phyloP scores from a whole-genome alignment of 345 rosid species.

The Citrus medica region DNA sequence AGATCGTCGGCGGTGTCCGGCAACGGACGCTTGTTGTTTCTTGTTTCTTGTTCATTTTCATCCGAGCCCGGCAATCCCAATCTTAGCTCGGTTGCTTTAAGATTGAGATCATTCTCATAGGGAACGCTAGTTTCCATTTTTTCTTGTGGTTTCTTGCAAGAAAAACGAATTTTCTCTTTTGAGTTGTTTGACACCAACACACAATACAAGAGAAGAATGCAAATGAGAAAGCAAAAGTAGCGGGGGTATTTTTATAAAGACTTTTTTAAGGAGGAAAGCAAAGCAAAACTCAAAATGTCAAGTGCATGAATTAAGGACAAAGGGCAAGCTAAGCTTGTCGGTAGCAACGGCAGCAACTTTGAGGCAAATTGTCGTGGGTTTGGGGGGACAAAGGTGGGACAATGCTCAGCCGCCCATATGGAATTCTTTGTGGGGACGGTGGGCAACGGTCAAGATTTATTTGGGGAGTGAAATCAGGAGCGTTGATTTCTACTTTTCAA shows the following conservation, averaged over 20 bases:
- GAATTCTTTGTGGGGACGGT: constrained; percentile 12
- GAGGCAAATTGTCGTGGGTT: constrained; percentile 55
- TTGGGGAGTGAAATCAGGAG: constrained; percentile 34
- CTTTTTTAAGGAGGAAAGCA: not conserved
- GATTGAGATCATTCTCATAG: constrained; percentile 56
- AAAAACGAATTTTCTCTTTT: not conserved
- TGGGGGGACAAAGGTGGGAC: constrained; percentile 80
- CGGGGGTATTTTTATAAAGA: constrained; percentile 32
- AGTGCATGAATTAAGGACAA: constrained; percentile 56
- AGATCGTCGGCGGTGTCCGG: constrained; percentile 21
- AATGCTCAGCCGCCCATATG: constrained; percentile 59
- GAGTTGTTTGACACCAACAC: not conserved
- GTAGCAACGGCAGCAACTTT: constrained; percentile 60
- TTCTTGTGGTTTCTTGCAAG: not conserved
- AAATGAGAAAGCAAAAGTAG: constrained; percentile 23
- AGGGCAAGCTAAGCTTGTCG: constrained; percentile 87
- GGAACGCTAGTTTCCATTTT: constrained; percentile 39
- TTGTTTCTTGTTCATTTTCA: constrained; percentile 33
- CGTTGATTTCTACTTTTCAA: constrained; percentile 20
- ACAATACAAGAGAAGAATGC: not conserved
- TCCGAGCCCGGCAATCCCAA: constrained; percentile 82
- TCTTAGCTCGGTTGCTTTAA: constrained; percentile 85
- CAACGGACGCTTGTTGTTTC: constrained; percentile 52
- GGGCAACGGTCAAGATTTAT: constrained; percentile 41
- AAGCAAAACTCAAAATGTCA: constrained; percentile 6